Base-by-base conservation (phyloP, 192 early-diverging fungal species). In the Radiomyces spectabilis region DNA sequence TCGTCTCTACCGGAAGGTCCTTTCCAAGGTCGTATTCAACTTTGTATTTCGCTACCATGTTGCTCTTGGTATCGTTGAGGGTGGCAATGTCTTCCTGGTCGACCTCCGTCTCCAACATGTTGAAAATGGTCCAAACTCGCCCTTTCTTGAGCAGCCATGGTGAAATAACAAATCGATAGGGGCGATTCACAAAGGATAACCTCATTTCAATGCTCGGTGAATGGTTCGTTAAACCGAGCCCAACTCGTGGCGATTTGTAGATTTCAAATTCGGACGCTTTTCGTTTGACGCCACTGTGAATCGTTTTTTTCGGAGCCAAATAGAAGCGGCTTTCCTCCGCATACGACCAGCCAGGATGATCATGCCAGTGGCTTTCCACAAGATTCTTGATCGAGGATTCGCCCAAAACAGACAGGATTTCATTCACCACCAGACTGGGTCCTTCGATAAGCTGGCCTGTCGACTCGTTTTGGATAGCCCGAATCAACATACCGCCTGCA, bases 401-500 rank as follows among this genome's bases (percentile, higher is more conserved):
- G 16, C 48, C 19, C 13, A 53, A 39, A 2, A 29, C n/a, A 9
- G 39, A 21, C 24, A 64, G 18, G 10, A 64, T 57, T 8, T 5
- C 15, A 52, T 64, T 55, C 2, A 64, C 62, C 1, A 57, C 24
- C 3, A 64, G 41, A 42, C 54, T 51, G 2, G 62, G 62, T 1
- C 62, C 62, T n/a, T 64, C 53, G 12, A 57, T 39, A 25, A 64
- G 19, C 12, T 8, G 25, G 1, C 40, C 41, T 2, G 40, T 40
- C 1, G 5, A 32, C 1, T 42, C 15, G 18, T 52, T 13, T 7
- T 42, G 39, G 5, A 64, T 34, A 8, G 55, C 46, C 8, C 63
- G 51, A 13, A 68, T 68, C 12, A 68, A 25, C 3, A 68, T 48
- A 5, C 66, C 66, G 43, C 66, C 66, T 24, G 30, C 33, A 24